These are phyloP conservation scores for Cercospora sp. DNA, from an alignment of 2,329 filamentous ascomycete genomes.

Conservation along the genomic window DNA sequence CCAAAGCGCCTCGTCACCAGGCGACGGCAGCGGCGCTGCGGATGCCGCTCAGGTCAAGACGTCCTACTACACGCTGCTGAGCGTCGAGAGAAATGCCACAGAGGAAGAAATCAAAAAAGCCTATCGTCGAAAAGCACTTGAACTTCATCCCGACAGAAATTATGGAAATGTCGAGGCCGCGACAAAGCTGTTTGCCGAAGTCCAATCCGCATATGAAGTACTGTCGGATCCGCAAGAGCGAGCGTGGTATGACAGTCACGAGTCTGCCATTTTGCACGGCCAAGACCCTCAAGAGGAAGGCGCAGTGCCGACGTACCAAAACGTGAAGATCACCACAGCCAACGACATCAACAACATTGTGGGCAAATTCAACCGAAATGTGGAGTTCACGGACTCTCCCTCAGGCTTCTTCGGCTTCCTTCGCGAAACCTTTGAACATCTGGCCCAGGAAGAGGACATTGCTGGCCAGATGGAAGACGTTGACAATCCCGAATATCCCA, in stretches of 20 bases:
- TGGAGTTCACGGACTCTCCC: slow-evolving; percentile 78
- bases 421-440: slow-evolving; percentile 72
- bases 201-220: slow-evolving; percentile 93
- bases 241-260: slow-evolving; percentile 96
- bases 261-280: slow-evolving; percentile 76
- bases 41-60: slow-evolving; percentile 56
- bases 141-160: slow-evolving; percentile 94
- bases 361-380: slow-evolving; percentile 72
- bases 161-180: slow-evolving; percentile 80
- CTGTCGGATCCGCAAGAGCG: slow-evolving; percentile 93
- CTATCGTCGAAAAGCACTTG: slow-evolving; percentile 85
- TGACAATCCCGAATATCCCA: slow-evolving; percentile 68
- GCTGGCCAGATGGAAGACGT: slow-evolving; percentile 69
- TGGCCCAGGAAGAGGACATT: slow-evolving; percentile 76
- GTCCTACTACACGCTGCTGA: slow-evolving; percentile 84
- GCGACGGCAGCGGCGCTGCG: slow-evolving; percentile 29
- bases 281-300: slow-evolving; percentile 53
- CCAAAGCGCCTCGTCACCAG: slow-evolving; percentile 47
- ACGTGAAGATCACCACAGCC: slow-evolving; percentile 74
- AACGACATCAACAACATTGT: slow-evolving; percentile 78
- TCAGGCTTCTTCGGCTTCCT: slow-evolving; percentile 83
- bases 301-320: slow-evolving; percentile 63
- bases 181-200: slow-evolving; percentile 83
- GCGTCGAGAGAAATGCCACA: slow-evolving; percentile 68
- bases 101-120: slow-evolving; percentile 95